Base-by-base conservation (phyloP, 202 grass and related monocot genomes). In the Carex arenaria region DNA sequence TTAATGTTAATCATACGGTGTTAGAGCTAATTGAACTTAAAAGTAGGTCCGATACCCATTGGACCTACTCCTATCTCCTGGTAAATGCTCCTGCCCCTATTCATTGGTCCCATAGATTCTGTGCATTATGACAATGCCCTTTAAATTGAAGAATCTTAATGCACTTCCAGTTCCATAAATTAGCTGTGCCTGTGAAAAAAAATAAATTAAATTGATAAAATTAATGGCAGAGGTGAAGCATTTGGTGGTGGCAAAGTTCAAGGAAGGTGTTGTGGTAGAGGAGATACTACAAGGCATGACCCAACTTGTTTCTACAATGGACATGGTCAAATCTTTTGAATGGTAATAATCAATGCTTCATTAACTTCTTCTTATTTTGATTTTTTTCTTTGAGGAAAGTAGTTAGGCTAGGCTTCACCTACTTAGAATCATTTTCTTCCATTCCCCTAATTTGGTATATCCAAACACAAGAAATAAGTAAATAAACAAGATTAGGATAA, bases 291-390 rank as follows among this genome's bases (percentile, higher is more conserved):
- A 87, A 72, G 85, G 81, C 57, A 87, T 96, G 71, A 47, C 84
- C 23, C 82, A 85, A 77, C 89, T 95, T 1, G 85, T 84, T 7
- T 75, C 90, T 5, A 67, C 83, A 63, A 85, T 95, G 43, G 85
- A 85, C 71, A 89, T 64, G 32, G 83, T 96, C 47, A 91, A 91
- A 67, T 93, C 87, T 13, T 93, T 93, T 17, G 93, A 93, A 81
- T 97, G 93, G 93, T 96, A 93, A 11, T 96, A 91, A 11, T 52
- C 34, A 9, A 72, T 4, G 8, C 55, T 34, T 17, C 54, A 52
- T 73, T 22, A 28, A 51, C 5, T 73, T 10, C 43, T 73, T 72
- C 19, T 47, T 1, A 72, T 14, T 28, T 14, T 72, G 17, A 28
- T 52, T 10, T 45, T 45, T 45, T 45, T 9, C 42, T 9, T 45